Conservation (phyloP, 2,329 filamentous ascomycete genomes). For the Cercospora berteroae region DNA sequence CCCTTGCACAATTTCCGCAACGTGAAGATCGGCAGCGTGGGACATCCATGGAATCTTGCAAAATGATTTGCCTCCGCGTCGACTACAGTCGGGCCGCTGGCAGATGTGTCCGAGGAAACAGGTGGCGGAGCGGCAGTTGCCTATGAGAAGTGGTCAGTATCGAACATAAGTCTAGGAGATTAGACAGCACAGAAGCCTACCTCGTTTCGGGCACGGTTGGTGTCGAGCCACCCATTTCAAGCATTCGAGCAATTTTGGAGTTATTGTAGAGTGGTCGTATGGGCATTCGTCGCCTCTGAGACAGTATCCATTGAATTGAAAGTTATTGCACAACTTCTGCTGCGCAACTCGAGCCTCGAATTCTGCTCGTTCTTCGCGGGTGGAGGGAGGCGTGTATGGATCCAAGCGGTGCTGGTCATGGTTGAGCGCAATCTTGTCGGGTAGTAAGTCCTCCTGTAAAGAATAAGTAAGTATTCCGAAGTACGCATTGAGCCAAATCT, state of each 20-base stretch:
- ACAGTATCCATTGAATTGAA: slow-evolving; percentile 42
- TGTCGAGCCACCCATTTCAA: slow-evolving; percentile 48
- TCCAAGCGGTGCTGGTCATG: slow-evolving; percentile 50
- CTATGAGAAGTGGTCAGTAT: background rate
- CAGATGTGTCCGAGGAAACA: slow-evolving; percentile 52
- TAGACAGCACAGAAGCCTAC: slow-evolving; percentile 12
- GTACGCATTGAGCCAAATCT: background rate
- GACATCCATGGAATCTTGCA: slow-evolving; percentile 27
- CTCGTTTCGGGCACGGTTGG: slow-evolving; percentile 44
- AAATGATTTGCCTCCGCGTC: slow-evolving; percentile 28
- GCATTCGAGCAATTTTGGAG: slow-evolving; percentile 41
- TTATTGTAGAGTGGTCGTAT: slow-evolving; percentile 50
- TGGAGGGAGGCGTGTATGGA: slow-evolving; percentile 40
- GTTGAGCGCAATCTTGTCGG: slow-evolving; percentile 48
- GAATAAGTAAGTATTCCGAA: background rate
- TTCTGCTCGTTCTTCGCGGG: slow-evolving; percentile 39
- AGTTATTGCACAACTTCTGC: slow-evolving; percentile 52
- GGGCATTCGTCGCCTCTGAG: slow-evolving; percentile 40
- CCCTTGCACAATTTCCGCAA: slow-evolving; percentile 17
- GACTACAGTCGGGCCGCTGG: slow-evolving; percentile 37
- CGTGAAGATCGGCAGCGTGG: slow-evolving; percentile 23
- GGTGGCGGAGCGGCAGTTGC: slow-evolving; percentile 42
- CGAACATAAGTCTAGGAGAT: background rate
- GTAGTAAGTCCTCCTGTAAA: slow-evolving; percentile 24
- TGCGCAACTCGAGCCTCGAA: slow-evolving; percentile 43